Base-by-base conservation (phyloP, 2,329 filamentous ascomycete genomes). In the Colletotrichum gloeosporioides region DNA sequence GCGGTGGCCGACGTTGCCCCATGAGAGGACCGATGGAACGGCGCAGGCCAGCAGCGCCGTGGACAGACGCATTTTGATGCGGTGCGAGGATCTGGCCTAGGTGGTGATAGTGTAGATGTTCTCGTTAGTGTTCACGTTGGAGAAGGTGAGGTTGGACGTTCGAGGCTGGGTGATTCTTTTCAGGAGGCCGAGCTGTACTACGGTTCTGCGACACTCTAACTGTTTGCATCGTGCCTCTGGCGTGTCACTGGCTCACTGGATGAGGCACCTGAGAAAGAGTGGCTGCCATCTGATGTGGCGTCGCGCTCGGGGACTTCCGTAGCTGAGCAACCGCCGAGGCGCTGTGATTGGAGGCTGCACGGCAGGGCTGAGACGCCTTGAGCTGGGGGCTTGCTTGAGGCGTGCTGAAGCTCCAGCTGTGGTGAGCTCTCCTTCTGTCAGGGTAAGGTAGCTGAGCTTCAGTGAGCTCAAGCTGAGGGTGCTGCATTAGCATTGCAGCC, bases 1-100 rank as follows among this genome's bases (percentile, higher is more conserved):
- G 27, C 76, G 77, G 13, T 78, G 77, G 16, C 74, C 74, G 15
- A 78, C 73, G 49, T 76, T 76, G 8, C 74, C 74, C 74, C 74
- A 76, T 9, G 66, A 69, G 16, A 75, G n/a, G 29, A 34, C 66
- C 36, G 67, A 25, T 15, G 31, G 59, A 31, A 63, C 62, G 62
- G 55, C 72, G 18, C 57, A 31, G 6, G 68, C 62, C 10, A 77
- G 22, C 18, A 75, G 34, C 18, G 53, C 31, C 13, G 29, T 32
- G 18, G 65, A 74, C 6, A 69, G 9, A 44, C 71, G 75, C 75
- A 77, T 77, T 27, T 18, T 62, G 27, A 44, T 44, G 62, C 22
- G 31, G 36, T 18, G 59, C 55, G 44, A 65, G 7, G 22, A 65
- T 16, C 22, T 32, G 13, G 5, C 5, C 6, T 32, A 34, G 34